phyloP scores from a whole-genome alignment of 345 rosid species.

The Eucalyptus marginata region DNA sequence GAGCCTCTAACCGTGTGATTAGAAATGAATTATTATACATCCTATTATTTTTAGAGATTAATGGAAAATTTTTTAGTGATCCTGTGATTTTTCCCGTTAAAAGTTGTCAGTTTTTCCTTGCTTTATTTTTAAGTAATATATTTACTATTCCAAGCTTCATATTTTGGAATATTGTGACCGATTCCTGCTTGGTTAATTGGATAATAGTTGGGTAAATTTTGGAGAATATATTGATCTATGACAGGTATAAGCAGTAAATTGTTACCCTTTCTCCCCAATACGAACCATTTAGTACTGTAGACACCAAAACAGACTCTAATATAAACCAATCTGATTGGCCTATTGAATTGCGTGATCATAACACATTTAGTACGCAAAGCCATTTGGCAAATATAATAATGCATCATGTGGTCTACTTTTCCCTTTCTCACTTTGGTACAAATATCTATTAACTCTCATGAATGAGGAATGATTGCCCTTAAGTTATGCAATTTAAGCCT shows the following conservation, averaged over 20 bases:
- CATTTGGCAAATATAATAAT: background rate
- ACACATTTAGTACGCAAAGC: background rate
- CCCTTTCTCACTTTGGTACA: background rate
- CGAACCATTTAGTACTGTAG: background rate
- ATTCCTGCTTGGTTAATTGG: background rate
- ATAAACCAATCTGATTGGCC: background rate
- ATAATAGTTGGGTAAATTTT: background rate
- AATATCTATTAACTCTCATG: background rate
- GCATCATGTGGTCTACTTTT: background rate
- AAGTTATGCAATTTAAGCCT: background rate
- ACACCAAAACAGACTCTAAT: background rate
- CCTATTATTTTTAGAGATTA: accelerated
- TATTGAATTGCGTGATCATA: background rate
- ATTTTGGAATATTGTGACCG: background rate
- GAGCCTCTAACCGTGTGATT: background rate
- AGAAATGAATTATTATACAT: background rate
- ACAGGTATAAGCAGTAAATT: background rate
- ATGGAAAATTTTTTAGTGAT: accelerated
- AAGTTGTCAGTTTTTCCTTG: background rate
- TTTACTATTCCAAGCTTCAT: background rate
- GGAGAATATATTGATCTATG: background rate
- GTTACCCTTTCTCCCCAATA: background rate
- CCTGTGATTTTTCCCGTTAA: background rate
- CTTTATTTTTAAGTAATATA: background rate
- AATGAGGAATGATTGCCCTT: background rate